Evolutionary conservation across 768 basidiomycete genomes (phyloP).

Genomic region (Boletus subcaerulescens): DNA sequence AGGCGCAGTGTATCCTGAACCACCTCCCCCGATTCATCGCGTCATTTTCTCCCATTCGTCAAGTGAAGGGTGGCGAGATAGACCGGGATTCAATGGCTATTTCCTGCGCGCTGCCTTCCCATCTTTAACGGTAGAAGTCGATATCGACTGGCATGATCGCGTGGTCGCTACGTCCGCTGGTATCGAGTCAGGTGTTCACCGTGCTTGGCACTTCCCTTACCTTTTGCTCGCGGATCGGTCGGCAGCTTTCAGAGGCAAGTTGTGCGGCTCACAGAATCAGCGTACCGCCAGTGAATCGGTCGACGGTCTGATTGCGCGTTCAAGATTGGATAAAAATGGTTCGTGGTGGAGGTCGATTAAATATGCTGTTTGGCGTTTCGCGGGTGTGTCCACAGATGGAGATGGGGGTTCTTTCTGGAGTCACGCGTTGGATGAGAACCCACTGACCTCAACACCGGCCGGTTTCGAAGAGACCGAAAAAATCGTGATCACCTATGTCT

Average conservation of each 20-base stretch:
- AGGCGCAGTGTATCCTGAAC: conserved; percentile 40
- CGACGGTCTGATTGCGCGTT: conserved; percentile 44
- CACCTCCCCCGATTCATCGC: conserved; percentile 59
- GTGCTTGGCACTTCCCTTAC: conserved; percentile 70
- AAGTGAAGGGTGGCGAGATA: conserved; percentile 68
- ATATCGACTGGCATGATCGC: conserved; percentile 72
- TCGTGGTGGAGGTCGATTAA: conserved; percentile 83
- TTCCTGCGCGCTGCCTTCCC: conserved; percentile 76
- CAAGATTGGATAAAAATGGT: conserved; percentile 34
- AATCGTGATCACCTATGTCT: conserved; percentile 71
- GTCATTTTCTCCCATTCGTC: conserved; percentile 67
- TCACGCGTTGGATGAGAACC: background rate
- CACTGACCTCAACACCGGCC: conserved; percentile 4
- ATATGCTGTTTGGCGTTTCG: conserved; percentile 62
- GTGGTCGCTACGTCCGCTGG: conserved; percentile 27
- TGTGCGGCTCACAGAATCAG: conserved; percentile 64
- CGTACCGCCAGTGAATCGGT: conserved; percentile 71
- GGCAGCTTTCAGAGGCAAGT: conserved; percentile 65
- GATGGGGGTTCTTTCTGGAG: conserved; percentile 31
- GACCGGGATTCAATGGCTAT: conserved; percentile 72
- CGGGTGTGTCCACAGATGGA: conserved; percentile 42
- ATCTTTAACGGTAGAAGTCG: conserved; percentile 60
- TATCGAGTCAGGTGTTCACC: conserved; percentile 27
- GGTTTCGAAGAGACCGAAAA: conserved; percentile 42
- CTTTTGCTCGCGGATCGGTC: conserved; percentile 72